Conservation (phyloP, 1,139 yeast species). For the Hyphopichia pseudoburtonii region DNA sequence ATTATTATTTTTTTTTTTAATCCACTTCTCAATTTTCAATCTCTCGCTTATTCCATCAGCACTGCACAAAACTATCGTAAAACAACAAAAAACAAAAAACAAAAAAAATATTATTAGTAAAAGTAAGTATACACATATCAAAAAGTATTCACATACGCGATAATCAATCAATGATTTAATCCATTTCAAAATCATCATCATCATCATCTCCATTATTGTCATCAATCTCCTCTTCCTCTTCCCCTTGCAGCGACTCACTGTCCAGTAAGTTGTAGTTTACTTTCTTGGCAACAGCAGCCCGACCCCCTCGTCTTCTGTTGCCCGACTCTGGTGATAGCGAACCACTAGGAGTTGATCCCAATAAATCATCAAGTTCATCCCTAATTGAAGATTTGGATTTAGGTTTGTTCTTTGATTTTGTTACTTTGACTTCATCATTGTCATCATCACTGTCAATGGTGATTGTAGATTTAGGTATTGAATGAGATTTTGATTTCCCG, state of each 20-base stretch:
- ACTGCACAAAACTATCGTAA: too few relatives aligned
- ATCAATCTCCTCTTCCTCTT: neutral
- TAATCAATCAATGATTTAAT: neutral
- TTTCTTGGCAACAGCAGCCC: neutral
- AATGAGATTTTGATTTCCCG: conserved; percentile 22
- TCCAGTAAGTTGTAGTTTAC: neutral
- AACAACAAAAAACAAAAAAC: too few relatives aligned
- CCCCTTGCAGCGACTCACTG: neutral
- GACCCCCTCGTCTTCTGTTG: neutral
- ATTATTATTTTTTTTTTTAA: too few relatives aligned
- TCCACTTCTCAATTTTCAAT: too few relatives aligned
- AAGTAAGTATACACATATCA: too few relatives aligned
- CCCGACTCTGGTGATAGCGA: neutral
- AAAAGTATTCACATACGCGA: neutral
- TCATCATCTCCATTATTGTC: neutral
- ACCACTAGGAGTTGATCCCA: neutral
- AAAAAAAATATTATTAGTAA: too few relatives aligned
- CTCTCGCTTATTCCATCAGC: too few relatives aligned
- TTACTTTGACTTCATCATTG: conserved; percentile 1
- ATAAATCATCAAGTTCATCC: conserved; percentile 23
- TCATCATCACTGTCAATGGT: neutral
- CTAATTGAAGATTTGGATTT: conserved; percentile 8
- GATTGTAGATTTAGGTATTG: conserved; percentile 2
- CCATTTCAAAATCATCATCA: conserved; percentile 3
- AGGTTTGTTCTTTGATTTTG: neutral